Evolutionary conservation across 2,329 filamentous ascomycete genomes (phyloP), one percentile per base, ranked within the genome.

Genomic region (Beauveria rudraprayagi): DNA sequence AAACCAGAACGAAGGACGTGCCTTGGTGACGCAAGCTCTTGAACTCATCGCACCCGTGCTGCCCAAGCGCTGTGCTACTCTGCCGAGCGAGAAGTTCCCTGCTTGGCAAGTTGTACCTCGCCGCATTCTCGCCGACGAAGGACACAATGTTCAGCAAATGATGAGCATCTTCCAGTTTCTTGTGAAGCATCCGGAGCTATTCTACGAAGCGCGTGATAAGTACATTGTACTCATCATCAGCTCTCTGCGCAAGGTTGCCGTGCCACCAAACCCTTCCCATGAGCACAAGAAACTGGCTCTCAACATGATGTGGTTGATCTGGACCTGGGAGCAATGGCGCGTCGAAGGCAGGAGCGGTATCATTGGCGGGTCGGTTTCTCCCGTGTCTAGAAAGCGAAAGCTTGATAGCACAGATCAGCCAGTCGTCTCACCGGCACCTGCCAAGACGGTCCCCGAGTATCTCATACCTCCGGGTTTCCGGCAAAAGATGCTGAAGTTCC

Each of bases 91-190:
- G 66, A 81, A 86, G 11, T 89, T 90, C 66, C 89, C 91, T 3
- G 80, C 92, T 11, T 99, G 93, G 94, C 91, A 92, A 8, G 87
- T 91, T 65, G 90, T 92, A 65, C 92, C 94, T 34, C 86, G 93
- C 47, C 91, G 92, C 59, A 96, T 99, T 30, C 77, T 99, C 24
- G 88, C 91, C 3, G 95, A 99, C 71, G 94, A 99, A 73, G 92
- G 91, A 28, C 91, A 94, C 64, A 99, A 99, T 68, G 82, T 93
- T 52, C 92, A 96, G 73, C 94, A 97, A 75, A 89, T 97, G 77
- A 96, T 92, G 58, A 94, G 90, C 76, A 97, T 99, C 67, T 97
- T 97, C 78, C 90, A 97, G 69, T 99, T 99, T 75, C 80, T 99
- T 40, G 93, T 97, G 41, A 86, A 90, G 61, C 93, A 99, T 71